A percentile compares a stretch with the other conserved stretches of the same genome.
Evolutionary conservation across 371 early-diverging fungal genomes (phyloP).

Genomic region (Rhizopus microsporus): DNA sequence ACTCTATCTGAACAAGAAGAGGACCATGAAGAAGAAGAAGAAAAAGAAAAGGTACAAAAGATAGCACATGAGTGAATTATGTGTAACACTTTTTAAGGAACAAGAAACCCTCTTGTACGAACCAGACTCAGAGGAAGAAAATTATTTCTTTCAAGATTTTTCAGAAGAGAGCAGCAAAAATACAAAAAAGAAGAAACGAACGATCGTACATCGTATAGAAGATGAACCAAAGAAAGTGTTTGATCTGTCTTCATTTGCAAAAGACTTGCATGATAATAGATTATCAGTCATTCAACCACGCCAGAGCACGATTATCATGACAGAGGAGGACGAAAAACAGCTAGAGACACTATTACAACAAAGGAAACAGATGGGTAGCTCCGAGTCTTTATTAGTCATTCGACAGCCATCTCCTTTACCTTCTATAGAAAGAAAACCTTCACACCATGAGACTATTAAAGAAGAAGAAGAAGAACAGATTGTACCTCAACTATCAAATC

Average conservation of each 20-base stretch:
- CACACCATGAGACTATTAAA: background rate
- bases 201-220: too few species aligned
- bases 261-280: conserved; percentile 47
- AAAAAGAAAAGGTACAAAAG: conserved; percentile 2
- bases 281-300: conserved; percentile 43
- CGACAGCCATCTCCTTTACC: conserved; percentile 17
- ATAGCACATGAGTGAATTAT: background rate
- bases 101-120: conserved; percentile 19
- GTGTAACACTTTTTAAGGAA: conserved; percentile 9
- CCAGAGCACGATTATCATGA: conserved; percentile 34
- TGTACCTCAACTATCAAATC: background rate
- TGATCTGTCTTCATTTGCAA: conserved; percentile 44
- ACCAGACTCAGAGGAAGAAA: conserved; percentile 34
- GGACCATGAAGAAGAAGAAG: conserved; percentile 4
- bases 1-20: background rate
- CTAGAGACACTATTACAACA: conserved; percentile 32
- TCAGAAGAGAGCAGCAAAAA: conserved; percentile 13
- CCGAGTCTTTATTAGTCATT: conserved; percentile 8
- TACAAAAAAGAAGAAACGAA: conserved; percentile 1
- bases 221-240: conserved; percentile 15
- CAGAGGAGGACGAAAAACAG: conserved; percentile 49
- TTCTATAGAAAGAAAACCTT: background rate
- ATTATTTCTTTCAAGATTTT: conserved; percentile 45
- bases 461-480: background rate
- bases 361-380: conserved; percentile 16